Conservation (phyloP, 1,139 yeast species). For the Geotrichum candidum region DNA sequence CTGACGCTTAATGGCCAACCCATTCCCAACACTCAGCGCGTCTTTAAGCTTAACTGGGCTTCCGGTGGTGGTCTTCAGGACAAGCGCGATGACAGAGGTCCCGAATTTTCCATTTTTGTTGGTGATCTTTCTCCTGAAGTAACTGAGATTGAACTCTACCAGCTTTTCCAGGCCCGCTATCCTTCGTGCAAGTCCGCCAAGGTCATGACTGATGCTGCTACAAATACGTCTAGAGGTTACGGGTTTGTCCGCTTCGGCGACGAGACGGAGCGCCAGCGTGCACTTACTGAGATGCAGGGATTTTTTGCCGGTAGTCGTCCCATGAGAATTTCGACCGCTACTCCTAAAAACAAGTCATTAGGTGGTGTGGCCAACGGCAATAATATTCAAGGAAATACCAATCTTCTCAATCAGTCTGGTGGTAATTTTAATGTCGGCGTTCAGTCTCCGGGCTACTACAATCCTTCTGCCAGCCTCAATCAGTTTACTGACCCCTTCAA, state of each 20-base stretch:
- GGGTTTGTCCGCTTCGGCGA: conserved; percentile 83
- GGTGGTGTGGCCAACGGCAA: conserved; percentile 17
- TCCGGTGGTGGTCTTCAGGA: conserved; percentile 54
- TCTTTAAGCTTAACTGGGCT: conserved; percentile 81
- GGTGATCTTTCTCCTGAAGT: conserved; percentile 79
- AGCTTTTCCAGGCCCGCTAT: conserved; percentile 63
- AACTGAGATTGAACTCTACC: conserved; percentile 62
- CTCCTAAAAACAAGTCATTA: conserved; percentile 50
- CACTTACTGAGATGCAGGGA: conserved; percentile 80
- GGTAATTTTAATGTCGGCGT: conserved; percentile 25
- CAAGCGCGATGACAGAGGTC: conserved; percentile 36
- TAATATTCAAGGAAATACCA: conserved; percentile 8
- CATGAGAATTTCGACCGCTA: conserved; percentile 69
- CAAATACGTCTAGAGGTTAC: conserved; percentile 76
- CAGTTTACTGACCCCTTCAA: conserved; percentile 72
- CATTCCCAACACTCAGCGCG: conserved; percentile 57
- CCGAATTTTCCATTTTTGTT: conserved; percentile 72
- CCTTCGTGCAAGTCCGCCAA: conserved; percentile 78
- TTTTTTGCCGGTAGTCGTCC: conserved; percentile 65
- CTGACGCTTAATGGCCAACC: conserved; percentile 57
- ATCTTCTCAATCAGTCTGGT: conserved; percentile 13
- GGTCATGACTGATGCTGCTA: conserved; percentile 74
- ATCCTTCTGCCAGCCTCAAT: conserved; percentile 38
- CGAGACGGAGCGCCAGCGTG: conserved; percentile 67
- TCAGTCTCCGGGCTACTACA: conserved; percentile 32